Evolutionary conservation across 306 rosid genomes (phyloP), one percentile per base, ranked within the genome.

Genomic region (Rubus idaeus): DNA sequence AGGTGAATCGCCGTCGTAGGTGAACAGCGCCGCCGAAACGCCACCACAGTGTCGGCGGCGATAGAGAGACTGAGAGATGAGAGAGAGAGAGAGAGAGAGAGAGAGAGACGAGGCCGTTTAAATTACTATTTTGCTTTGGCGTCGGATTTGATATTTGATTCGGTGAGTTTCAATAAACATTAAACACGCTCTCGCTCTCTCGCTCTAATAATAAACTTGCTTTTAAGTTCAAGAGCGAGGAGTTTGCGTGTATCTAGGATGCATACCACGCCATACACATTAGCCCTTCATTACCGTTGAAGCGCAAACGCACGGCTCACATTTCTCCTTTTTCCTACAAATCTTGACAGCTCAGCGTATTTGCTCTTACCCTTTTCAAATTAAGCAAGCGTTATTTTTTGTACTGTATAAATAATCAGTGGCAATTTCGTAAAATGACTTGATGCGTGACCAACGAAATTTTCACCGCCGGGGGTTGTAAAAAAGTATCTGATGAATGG

Each of bases 21-120:
- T 63, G 18, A 82, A 81, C 78, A 8, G 74, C 75, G 70, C 76
- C 68, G 83, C 81, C 80, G 83, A 73, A 79, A 76, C 79, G 81
- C 77, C 70, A 53, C 80, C 70, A 84, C 84, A 83, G 17, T 86
- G 87, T 85, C 89, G 90, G 92, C 86, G 82, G 55, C 60, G 63
- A 45, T 50, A 11, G 55, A 50, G 80, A 66, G 77, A 73, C 35
- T 30, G 77, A 64, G 79, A 72, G 49, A 49, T 62, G 35, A 30
- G 1, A 12, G 53, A 20, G 40, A 49, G 69, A 13, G 26, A 23
- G 26, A 23, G 26, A 1, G 1, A 12, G 53, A 20, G 40, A 49
- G 69, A 13, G 26, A 23, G 26, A 23, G 26, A 1, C 26, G 26
- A 23, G 26, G 26, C 26, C 26, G 73, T 91, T 88, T 84, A 80